Evolutionary conservation across 306 rosid species (phyloP), one percentile per base, ranked within the genome.

Genomic region (Fagus crenata): DNA sequence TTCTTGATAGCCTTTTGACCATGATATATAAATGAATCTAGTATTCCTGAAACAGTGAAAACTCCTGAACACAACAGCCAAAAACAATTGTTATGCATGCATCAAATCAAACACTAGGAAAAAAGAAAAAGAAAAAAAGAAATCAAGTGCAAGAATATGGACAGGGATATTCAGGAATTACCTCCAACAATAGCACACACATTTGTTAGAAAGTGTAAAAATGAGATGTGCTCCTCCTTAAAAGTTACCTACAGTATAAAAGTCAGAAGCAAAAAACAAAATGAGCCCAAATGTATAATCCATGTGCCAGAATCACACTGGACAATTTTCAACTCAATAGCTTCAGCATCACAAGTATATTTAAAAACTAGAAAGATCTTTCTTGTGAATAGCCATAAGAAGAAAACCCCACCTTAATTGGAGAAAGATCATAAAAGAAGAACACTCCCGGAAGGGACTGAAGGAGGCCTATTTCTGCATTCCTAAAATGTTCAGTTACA

Each of bases 141-240:
- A 63, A 40, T 71, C 67, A 61, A 63, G 55, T 54, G 68, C 3
- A 77, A 72, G 40, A 75, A 36, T 68, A 55, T 32, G 32, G 15
- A 55, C 76, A 73, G 41, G 74, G 53, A 71, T 37, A 74, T 75
- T 79, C 54, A 67, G 73, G 74, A 74, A 72, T 69, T 89, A 96
- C 99, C 99, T 96, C 99, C 99, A 32, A 96, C 89, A 74, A 92
- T 96, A 77, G 99, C 99, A 4, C 99, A 96, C 68, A 96, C 92
- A 41, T 92, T 96, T 36, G 99, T 96, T 75, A 96, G 90, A 85
- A 96, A 96, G 87, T 96, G 99, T 76, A 96, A 84, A 87, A 96
- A 96, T 73, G 99, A 96, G 78, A 87, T 80, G 54, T 89, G 91
- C 86, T 84, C 93, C 91, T 81, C 98, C 0, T 85, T 85, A 86